A percentile compares a stretch with the other conserved stretches of the same genome.
These are phyloP conservation scores for Thraustochytrium sp. DNA, from an alignment of 352 stramenopile genomes.

Conservation along the genomic window DNA sequence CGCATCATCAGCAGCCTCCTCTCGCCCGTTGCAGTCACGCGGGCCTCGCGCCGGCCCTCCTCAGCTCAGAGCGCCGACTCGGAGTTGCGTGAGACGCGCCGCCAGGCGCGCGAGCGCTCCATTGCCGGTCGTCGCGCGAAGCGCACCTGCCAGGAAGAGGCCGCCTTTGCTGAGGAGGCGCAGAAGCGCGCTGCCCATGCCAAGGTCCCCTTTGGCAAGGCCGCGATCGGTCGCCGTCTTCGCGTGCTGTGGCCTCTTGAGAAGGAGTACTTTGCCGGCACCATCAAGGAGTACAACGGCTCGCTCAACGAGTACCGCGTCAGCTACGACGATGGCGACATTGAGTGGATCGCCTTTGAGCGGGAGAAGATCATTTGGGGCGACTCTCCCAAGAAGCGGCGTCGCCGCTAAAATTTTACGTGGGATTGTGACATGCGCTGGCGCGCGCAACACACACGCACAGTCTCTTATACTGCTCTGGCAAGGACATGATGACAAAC, in stretches of 20 bases:
- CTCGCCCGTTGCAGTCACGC: not conserved
- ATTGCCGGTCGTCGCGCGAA: not conserved
- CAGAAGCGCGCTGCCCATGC: not conserved
- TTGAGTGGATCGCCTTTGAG: slow-evolving; percentile 19
- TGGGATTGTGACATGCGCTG: too few relatives aligned
- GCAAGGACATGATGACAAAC: too few relatives aligned
- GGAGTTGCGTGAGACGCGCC: not conserved
- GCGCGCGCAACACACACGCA: too few relatives aligned
- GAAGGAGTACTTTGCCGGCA: slow-evolving; percentile 20
- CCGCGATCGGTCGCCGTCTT: not conserved
- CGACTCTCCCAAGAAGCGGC: too few relatives aligned
- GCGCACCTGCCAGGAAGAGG: not conserved
- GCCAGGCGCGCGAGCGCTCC: not conserved
- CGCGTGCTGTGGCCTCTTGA: slow-evolving; percentile 27
- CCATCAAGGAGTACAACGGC: slow-evolving; percentile 19
- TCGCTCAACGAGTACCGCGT: slow-evolving; percentile 23
- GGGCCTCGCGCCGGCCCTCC: not conserved
- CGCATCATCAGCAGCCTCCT: not conserved
- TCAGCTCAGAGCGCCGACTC: not conserved
- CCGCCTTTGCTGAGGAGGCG: not conserved
- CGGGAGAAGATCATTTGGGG: slow-evolving; percentile 33
- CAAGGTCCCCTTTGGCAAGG: not conserved
- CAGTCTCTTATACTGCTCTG: too few relatives aligned
- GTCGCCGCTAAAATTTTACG: too few relatives aligned
- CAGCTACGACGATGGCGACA: slow-evolving; percentile 31